Evolutionary conservation across 2,329 filamentous ascomycete genomes (phyloP).

Genomic region (Phialophora expanda): DNA sequence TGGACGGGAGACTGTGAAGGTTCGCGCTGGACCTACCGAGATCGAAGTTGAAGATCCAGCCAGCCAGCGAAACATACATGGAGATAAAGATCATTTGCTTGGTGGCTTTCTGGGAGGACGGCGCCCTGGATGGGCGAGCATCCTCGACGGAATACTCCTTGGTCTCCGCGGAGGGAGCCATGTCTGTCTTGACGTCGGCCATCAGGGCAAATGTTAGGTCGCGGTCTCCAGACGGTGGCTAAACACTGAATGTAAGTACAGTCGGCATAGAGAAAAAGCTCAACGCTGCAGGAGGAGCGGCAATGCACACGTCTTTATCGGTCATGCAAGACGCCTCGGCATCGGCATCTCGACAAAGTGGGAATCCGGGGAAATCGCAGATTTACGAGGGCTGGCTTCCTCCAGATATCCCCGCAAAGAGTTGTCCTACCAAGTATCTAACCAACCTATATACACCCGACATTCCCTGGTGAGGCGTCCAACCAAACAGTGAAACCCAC

Average conservation of each 20-base stretch:
- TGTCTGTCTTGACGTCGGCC: conserved; percentile 10
- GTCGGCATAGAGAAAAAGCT: no score
- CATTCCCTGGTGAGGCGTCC: neutral
- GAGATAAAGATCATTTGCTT: conserved; percentile 24
- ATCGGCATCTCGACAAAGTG: no score
- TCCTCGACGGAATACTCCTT: conserved; percentile 11
- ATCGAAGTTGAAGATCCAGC: conserved; percentile 26
- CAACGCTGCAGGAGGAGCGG: no score
- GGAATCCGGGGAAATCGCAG: no score
- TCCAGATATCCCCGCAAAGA: neutral
- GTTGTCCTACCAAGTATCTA: neutral
- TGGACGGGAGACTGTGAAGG: neutral
- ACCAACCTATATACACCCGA: conserved; percentile 3
- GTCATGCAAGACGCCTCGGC: no score
- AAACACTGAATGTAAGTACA: neutral
- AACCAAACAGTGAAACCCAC: neutral
- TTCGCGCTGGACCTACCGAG: neutral
- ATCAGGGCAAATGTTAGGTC: neutral
- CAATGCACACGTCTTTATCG: no score
- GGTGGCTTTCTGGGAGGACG: conserved; percentile 11
- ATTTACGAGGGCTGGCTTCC: neutral
- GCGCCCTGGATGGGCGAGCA: neutral
- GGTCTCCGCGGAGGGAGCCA: conserved; percentile 1
- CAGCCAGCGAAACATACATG: conserved; percentile 14
- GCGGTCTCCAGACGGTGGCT: neutral